Base-by-base conservation (phyloP, 768 basidiomycete genomes). In the Boletus eberwhitei region DNA sequence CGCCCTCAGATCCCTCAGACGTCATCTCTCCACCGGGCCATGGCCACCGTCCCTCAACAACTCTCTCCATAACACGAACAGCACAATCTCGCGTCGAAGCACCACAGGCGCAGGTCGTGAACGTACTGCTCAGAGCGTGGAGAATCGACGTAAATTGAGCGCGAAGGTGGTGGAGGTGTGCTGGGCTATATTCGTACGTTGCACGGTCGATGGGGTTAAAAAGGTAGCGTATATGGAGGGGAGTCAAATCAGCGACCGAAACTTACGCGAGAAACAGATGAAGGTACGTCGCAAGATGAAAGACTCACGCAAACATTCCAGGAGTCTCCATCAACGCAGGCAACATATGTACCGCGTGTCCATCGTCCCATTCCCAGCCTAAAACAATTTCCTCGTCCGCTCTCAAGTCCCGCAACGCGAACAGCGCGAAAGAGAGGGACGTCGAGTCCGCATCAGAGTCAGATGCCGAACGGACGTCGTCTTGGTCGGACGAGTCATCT, bases 321-420 rank as follows among this genome's bases (percentile, higher is more conserved):
- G 85, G 82, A 5, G 78, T 70, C 61, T 83, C 73, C 53, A 90
- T 74, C 48, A 90, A 70, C 8, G 84, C 83, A n/a, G 84, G 88
- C 1, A 93, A 74, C 56, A 77, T 74, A 70, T 96, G 94, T 0
- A 95, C 82, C 1, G 87, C 85, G 65, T 92, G 89, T 2, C 84
- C 85, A 63, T 98, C 95, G 62, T 98, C 94, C 95, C 95, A 98
- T 67, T 97, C 93, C 93, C 95, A 98, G 0, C 88, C 89, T 0
- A 98, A 72, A 0, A 94, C 84, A 19, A 98, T 81, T 72, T 98
- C 95, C 59, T 94, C 93, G 45, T 87, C 79, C 34, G 82, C 82
- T 51, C 79, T 80, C 59, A 98, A 77, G 57, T 90, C 88, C 12
- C 83, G 72, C 17, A 86, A 71, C 2, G 94, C 90, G 59, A 93